Conservation (phyloP, 2,329 filamentous ascomycete species). For the Hymenoscyphus repandus region DNA sequence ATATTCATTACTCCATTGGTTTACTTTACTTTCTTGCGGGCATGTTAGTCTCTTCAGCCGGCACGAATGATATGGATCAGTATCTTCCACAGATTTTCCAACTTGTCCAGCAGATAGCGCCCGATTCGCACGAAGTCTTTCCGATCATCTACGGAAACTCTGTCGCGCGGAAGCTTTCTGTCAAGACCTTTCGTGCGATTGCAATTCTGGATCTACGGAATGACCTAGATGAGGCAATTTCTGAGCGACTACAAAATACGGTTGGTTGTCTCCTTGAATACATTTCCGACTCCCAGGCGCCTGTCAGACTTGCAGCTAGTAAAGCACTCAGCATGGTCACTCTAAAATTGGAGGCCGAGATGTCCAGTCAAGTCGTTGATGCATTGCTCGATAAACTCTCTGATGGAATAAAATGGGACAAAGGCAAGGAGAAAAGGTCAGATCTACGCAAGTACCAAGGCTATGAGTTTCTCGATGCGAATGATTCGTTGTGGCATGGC, state of each 20-base stretch:
- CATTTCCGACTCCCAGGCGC: conserved; percentile 82
- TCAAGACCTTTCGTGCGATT: conserved; percentile 79
- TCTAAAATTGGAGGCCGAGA: conserved; percentile 69
- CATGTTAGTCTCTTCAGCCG: conserved; percentile 62
- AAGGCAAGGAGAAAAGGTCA: background rate
- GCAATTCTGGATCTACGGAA: conserved; percentile 49
- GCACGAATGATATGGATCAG: conserved; percentile 67
- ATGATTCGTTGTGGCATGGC: conserved; percentile 87
- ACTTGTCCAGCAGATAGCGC: conserved; percentile 54
- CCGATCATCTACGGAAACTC: conserved; percentile 63
- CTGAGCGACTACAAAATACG: conserved; percentile 66
- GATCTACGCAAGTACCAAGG: background rate
- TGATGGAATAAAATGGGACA: conserved; percentile 14
- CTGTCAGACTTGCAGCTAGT: conserved; percentile 83
- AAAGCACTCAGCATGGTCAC: conserved; percentile 88
- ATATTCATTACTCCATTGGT: conserved; percentile 73
- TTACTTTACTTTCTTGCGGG: conserved; percentile 75
- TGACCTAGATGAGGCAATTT: conserved; percentile 5
- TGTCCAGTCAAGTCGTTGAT: conserved; percentile 83
- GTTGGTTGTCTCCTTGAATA: conserved; percentile 77
- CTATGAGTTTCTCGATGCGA: conserved; percentile 65
- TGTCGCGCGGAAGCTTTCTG: conserved; percentile 71
- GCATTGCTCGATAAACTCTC: conserved; percentile 70
- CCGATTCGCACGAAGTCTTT: conserved; percentile 43
- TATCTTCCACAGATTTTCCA: conserved; percentile 63